These are phyloP conservation scores for Oryza longistaminata DNA, from an alignment of 176 grass and related monocot genomes.

Conservation along the genomic window DNA sequence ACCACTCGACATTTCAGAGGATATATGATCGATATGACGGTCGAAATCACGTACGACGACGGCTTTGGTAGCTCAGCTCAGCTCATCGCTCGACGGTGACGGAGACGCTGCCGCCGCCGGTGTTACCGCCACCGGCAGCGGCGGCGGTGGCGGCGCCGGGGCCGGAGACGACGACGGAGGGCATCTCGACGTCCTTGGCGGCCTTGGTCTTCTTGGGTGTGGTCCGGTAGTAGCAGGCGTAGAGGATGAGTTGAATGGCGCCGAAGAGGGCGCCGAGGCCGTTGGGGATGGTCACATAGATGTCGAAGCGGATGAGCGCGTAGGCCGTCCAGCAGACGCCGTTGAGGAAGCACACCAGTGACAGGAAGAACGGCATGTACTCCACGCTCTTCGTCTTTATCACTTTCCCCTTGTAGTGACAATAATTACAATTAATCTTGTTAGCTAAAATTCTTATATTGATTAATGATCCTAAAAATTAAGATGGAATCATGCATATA, in stretches of 20 bases:
- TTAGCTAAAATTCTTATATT: too few species aligned
- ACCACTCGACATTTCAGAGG: not conserved
- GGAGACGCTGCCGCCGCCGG: constrained; percentile 17
- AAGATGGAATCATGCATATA: too few species aligned
- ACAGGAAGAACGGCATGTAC: constrained; percentile 80
- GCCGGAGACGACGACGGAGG: constrained; percentile 3
- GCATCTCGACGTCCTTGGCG: constrained; percentile 40
- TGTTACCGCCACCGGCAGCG: not conserved
- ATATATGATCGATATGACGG: not conserved
- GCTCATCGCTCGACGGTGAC: constrained; percentile 43
- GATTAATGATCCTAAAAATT: too few species aligned
- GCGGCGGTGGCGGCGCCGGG: not conserved
- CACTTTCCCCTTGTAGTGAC: constrained; percentile 52
- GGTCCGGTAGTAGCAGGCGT: constrained; percentile 57
- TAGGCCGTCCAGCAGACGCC: constrained; percentile 73
- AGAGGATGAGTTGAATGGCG: constrained; percentile 63
- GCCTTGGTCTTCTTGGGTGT: constrained; percentile 30
- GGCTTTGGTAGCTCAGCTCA: not conserved
- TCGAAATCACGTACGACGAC: not conserved
- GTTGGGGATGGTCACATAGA: constrained; percentile 60
- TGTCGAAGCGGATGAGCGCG: constrained; percentile 68
- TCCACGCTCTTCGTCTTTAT: constrained; percentile 64
- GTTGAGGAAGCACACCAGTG: constrained; percentile 58
- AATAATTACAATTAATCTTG: too few species aligned
- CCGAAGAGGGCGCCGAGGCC: constrained; percentile 54